Percentiles rank a stretch among this genome's conserved stretches.
Conservation (phyloP, 2,329 filamentous ascomycete species). For the Xylariaceae sp. region DNA sequence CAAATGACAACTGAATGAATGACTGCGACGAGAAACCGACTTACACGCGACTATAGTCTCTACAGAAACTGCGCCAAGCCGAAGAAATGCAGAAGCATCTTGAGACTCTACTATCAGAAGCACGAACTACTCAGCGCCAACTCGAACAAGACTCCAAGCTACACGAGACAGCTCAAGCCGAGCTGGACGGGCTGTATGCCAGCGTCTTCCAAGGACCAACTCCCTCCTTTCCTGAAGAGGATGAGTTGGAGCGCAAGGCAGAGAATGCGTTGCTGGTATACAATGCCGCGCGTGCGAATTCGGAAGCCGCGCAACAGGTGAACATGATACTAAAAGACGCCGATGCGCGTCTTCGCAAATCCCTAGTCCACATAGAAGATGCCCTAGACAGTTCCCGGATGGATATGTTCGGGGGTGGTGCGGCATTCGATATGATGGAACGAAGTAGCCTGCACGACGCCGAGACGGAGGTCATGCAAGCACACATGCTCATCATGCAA, state of each 20-base stretch:
- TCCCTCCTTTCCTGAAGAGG: conserved; percentile 51
- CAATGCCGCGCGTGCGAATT: conserved; percentile 32
- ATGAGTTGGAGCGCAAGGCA: conserved; percentile 39
- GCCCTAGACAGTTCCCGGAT: conserved; percentile 39
- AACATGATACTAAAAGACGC: conserved; percentile 38
- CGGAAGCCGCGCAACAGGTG: conserved; percentile 41
- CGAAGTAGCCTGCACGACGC: conserved; percentile 46
- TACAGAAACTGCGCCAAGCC: conserved; percentile 45
- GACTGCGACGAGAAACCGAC: too few species aligned
- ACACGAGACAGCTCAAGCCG: conserved; percentile 39
- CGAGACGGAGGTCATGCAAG: conserved; percentile 39
- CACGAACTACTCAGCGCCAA: conserved; percentile 31
- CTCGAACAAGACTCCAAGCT: conserved; percentile 35
- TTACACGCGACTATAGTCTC: conserved; percentile 5
- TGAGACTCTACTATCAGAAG: conserved; percentile 36
- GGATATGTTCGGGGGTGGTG: conserved; percentile 50
- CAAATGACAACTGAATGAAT: too few species aligned
- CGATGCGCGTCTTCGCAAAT: conserved; percentile 31
- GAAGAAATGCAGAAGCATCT: conserved; percentile 40
- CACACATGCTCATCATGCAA: conserved; percentile 37
- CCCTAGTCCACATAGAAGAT: conserved; percentile 37
- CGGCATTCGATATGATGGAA: conserved; percentile 50
- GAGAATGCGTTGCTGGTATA: conserved; percentile 34
- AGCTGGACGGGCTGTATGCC: conserved; percentile 50
- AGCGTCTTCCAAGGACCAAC: conserved; percentile 51